Conservation (phyloP, 768 basidiomycete genomes). For the Rossbeevera mucosa region DNA sequence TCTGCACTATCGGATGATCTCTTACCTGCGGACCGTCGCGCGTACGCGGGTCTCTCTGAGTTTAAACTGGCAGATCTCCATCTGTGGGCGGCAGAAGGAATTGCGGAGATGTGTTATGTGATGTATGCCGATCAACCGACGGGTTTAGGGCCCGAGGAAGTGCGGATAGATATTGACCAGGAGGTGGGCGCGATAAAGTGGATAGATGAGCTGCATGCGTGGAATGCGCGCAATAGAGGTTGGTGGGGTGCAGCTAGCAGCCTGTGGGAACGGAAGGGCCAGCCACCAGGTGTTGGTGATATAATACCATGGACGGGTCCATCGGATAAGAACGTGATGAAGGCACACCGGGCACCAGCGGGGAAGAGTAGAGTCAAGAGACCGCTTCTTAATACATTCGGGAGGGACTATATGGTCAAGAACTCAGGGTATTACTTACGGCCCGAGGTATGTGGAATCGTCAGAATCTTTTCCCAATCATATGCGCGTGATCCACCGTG, state of each 20-base stretch:
- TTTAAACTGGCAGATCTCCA: slow-evolving; percentile 59
- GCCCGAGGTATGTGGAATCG: slow-evolving; percentile 55
- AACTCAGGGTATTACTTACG: slow-evolving; percentile 52
- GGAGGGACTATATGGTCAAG: slow-evolving; percentile 51
- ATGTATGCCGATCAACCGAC: slow-evolving; percentile 67
- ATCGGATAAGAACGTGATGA: not conserved
- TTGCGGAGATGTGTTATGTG: slow-evolving; percentile 72
- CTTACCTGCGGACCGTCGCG: slow-evolving; percentile 18
- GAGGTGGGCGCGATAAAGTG: not conserved
- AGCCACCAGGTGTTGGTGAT: slow-evolving; percentile 52
- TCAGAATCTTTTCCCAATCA: not conserved
- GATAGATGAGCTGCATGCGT: not conserved
- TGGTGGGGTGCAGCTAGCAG: not conserved
- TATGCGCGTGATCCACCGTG: not conserved
- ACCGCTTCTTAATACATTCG: slow-evolving; percentile 2
- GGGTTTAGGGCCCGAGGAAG: slow-evolving; percentile 60
- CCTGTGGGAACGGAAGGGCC: slow-evolving; percentile 21
- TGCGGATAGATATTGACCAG: not conserved
- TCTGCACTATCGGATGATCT: slow-evolving; percentile 30
- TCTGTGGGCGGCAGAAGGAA: slow-evolving; percentile 68
- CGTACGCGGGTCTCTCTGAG: slow-evolving; percentile 35
- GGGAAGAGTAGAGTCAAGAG: slow-evolving; percentile 1
- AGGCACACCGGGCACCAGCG: no score
- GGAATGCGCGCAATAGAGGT: not conserved
- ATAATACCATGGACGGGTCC: slow-evolving; percentile 19